Conservation (phyloP, 305 asterid genomes). For the Withania somnifera region DNA sequence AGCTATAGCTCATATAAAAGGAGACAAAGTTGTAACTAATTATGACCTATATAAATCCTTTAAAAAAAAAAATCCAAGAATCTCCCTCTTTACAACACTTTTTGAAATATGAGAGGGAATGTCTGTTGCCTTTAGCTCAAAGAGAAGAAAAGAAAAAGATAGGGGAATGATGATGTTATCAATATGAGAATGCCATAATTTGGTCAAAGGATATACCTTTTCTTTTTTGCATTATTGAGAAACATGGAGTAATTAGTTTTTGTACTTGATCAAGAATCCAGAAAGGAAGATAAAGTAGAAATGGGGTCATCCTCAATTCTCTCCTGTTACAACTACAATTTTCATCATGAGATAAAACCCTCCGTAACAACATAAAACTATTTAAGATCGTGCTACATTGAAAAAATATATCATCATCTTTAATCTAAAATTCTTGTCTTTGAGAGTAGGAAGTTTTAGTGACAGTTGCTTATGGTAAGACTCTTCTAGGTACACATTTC, state of each 20-base stretch:
- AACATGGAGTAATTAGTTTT: slow-evolving; percentile 26
- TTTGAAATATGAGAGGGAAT: slow-evolving; percentile 31
- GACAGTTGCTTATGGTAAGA: not conserved
- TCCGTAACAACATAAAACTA: not conserved
- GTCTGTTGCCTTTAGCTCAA: slow-evolving; percentile 4
- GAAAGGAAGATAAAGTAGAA: slow-evolving; percentile 14
- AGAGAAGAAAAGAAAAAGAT: not conserved
- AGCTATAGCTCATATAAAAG: slow-evolving; percentile 8
- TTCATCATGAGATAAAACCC: slow-evolving; percentile 18
- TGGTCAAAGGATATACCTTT: slow-evolving; percentile 41
- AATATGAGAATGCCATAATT: slow-evolving; percentile 4
- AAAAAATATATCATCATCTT: too few relatives aligned
- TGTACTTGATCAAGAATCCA: slow-evolving; percentile 30
- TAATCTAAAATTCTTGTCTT: not conserved
- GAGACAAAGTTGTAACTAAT: slow-evolving; percentile 23
- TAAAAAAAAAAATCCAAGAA: not conserved
- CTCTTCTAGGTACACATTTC: too few relatives aligned
- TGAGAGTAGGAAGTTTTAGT: not conserved
- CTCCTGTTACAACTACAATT: slow-evolving; percentile 6
- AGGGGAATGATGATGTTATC: slow-evolving; percentile 23
- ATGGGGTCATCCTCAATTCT: slow-evolving; percentile 8
- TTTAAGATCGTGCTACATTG: not conserved
- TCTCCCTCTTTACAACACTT: slow-evolving; percentile 22
- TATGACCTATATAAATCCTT: slow-evolving; percentile 11
- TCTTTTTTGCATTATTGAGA: slow-evolving; percentile 27